A percentile compares a stretch with the other conserved stretches of the same genome.
Conservation (phyloP, 108 stramenopile genomes). For the Seminavis robusta region DNA sequence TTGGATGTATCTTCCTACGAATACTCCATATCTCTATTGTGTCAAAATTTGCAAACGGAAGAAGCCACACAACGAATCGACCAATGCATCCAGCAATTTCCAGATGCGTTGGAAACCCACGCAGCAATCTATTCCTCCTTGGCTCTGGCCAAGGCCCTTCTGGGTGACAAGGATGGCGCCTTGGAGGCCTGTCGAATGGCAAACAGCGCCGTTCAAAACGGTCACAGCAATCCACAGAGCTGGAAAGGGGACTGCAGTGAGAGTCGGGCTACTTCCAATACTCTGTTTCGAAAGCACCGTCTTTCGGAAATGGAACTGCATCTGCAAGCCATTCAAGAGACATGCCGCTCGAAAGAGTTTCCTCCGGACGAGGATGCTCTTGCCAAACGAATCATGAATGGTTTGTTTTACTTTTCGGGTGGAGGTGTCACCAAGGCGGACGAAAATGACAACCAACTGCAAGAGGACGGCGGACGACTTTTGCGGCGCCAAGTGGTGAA, state of each 20-base stretch:
- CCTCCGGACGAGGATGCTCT: constrained; percentile 22
- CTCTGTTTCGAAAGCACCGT: constrained; percentile 70
- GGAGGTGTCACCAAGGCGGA: constrained; percentile 70
- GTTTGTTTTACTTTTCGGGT: constrained; percentile 71
- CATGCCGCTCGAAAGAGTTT: not conserved
- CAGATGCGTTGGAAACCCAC: constrained; percentile 51
- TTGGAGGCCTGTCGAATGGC: constrained; percentile 12
- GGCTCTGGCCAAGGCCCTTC: constrained; percentile 56
- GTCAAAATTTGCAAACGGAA: constrained; percentile 57
- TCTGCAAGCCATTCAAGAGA: constrained; percentile 39
- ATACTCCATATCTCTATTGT: constrained; percentile 66
- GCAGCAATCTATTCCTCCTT: constrained; percentile 53
- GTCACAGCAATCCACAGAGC: not conserved
- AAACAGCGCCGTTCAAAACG: not conserved
- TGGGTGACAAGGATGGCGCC: constrained; percentile 39
- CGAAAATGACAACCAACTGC: constrained; percentile 8
- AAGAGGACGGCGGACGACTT: not conserved
- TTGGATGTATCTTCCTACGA: constrained; percentile 84
- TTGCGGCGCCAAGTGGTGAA: constrained; percentile 34
- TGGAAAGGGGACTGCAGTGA: constrained; percentile 55
- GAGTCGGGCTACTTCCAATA: constrained; percentile 65
- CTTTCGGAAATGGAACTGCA: constrained; percentile 62
- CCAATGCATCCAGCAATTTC: constrained; percentile 47
- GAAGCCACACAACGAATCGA: constrained; percentile 48
- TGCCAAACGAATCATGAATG: constrained; percentile 37